Base-by-base conservation (phyloP, 2,329 filamentous ascomycete species). In the Thielaviopsis populi region DNA sequence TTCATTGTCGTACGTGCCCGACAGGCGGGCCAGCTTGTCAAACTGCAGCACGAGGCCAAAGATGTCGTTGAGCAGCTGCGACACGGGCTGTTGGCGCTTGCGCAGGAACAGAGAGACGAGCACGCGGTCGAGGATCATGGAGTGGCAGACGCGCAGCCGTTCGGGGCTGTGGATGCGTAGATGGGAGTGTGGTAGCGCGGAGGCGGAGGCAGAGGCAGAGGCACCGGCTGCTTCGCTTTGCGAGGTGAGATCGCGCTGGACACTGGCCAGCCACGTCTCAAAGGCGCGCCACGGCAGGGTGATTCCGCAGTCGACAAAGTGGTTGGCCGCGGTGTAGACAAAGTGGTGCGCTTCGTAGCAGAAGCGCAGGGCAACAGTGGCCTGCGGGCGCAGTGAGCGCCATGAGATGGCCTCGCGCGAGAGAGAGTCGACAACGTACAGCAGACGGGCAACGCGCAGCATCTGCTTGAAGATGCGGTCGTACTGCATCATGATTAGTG, bases 381-480 rank as follows among this genome's bases (percentile, higher is more conserved):
- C 71, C 66, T 73, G 68, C 30, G 70, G 66, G 71, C 74, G 76
- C 15, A 68, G 69, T 3, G 70, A 73, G 4, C 69, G 71, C 64
- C 41, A 72, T 3, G 72, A 70, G 63, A 76, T 81, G 1, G 81
- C 77, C 69, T 86, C 81, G 24, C 79, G 80, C 67, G 83, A 83
- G 7, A 90, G 77, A 66, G 83, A 79, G 63, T 84, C 83, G 11
- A 87, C 82, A 0, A 91, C 84, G 66, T 87, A 91, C 3, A 90
- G 77, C 82, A 96, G 86, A 41, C 94, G 84, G 13, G 90, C 73
- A 0, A 95, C 76, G 2, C 89, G 84, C 2, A 97, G 77, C 0
- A 96, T 76, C 17, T 89, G 80, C 69, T 85, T 88, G 76, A 96
- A 97, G 42, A 96, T 80, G 58, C 80, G 79, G 72, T 97, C 94